These are phyloP conservation scores for Castanea sativa DNA, from an alignment of 306 rosid genomes.

Conservation along the genomic window DNA sequence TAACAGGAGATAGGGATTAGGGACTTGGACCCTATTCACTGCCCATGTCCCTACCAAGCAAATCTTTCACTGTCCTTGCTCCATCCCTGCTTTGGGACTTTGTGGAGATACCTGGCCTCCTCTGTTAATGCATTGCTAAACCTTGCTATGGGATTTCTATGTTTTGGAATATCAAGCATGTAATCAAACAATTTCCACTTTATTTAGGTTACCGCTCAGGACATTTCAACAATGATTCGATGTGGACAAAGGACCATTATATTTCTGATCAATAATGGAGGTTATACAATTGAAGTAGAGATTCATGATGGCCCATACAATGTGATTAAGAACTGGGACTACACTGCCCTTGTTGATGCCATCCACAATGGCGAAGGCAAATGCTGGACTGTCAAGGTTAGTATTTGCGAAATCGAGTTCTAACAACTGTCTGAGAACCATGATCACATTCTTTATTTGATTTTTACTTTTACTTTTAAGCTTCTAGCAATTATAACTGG, in stretches of 20 bases:
- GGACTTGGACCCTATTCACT: not conserved
- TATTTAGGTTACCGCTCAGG: slow-evolving; percentile 83
- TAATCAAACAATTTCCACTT: slow-evolving; percentile 2
- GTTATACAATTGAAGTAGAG: slow-evolving; percentile 88
- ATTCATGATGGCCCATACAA: slow-evolving; percentile 95
- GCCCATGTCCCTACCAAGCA: not conserved
- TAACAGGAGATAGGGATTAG: not conserved
- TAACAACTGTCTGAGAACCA: not conserved
- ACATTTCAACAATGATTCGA: slow-evolving; percentile 85
- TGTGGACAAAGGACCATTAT: slow-evolving; percentile 70
- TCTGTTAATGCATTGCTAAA: not conserved
- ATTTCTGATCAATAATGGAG: slow-evolving; percentile 86
- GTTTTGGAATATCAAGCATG: not conserved
- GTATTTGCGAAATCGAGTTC: slow-evolving; percentile 13
- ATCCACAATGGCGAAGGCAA: slow-evolving; percentile 85
- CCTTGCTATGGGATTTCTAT: not conserved
- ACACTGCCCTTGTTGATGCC: slow-evolving; percentile 73
- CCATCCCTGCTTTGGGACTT: not conserved
- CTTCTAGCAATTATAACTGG: not conserved
- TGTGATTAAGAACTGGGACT: slow-evolving; percentile 91
- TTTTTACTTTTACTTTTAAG: not conserved
- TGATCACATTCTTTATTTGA: not conserved
- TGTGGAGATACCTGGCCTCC: not conserved
- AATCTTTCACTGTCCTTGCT: not conserved
- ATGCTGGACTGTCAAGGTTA: slow-evolving; percentile 90